Percentiles rank a stretch among this genome's conserved stretches.
Evolutionary conservation across 2,329 filamentous ascomycete species (phyloP).

Genomic region (Fusarium tuaranense): DNA sequence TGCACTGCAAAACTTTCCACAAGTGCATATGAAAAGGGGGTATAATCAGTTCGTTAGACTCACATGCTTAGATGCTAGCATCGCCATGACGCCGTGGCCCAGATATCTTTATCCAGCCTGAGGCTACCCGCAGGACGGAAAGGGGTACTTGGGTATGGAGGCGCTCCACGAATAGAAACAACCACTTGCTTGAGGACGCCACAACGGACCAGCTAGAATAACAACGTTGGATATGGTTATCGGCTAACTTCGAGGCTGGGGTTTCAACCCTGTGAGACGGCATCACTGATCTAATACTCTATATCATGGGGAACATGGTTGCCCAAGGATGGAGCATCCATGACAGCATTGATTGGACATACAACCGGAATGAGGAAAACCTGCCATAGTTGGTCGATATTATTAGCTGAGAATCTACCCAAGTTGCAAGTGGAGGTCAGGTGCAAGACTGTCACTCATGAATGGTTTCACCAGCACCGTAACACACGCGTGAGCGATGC

Average conservation of each 20-base stretch:
- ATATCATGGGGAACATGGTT: background rate
- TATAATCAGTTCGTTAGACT: background rate
- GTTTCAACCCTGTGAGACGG: background rate
- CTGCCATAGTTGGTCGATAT: background rate
- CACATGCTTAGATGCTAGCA: background rate
- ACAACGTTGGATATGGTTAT: background rate
- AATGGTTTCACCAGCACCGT: background rate
- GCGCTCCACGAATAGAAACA: background rate
- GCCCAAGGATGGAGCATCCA: background rate
- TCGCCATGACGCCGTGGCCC: background rate
- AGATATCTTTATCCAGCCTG: background rate
- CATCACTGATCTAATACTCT: background rate
- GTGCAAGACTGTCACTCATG: background rate
- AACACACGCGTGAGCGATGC: background rate
- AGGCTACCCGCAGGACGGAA: background rate
- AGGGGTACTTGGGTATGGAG: background rate
- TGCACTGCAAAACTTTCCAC: background rate
- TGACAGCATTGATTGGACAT: background rate
- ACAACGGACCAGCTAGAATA: background rate
- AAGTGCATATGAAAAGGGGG: background rate
- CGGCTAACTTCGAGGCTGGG: background rate
- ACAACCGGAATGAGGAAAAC: background rate
- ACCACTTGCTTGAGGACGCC: background rate
- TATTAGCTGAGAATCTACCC: background rate
- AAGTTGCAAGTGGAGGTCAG: background rate